Base-by-base conservation (phyloP, 2,329 filamentous ascomycete species). In the Dendrostoma leiphaemia region DNA sequence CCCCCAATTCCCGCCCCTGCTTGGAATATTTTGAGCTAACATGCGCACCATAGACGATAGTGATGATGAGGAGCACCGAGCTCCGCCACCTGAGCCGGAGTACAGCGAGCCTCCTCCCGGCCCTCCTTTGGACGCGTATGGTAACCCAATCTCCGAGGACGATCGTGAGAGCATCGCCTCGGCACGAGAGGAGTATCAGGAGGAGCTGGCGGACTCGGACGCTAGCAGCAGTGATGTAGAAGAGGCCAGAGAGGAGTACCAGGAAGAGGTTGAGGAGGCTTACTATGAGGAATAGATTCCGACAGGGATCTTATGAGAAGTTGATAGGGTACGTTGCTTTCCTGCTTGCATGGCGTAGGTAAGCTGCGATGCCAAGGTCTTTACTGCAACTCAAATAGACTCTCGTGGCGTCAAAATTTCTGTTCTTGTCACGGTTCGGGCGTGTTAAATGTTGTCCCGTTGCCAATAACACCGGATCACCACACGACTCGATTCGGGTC, bases 161-260 rank as follows among this genome's bases (percentile, higher is more conserved):
- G 75, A 77, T 52, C 67, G 71, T 13, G 72, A 75, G 60, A 67
- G 69, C 1, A 71, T 70, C 52, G 69, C 65, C 61, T 75, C 71
- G 56, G 79, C 68, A 50, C 70, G 65, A 54, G 75, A 64, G 59
- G 70, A 70, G 45, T 75, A 74, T 48, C 74, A 79, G 60, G 74
- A 76, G 59, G 72, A 74, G 3, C 65, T 72, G 10, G 68, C 66
- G 37, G 67, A 60, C 1, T 74, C 72, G 7, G 59, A 62, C 4
- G 71, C 56, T 64, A 71, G 4, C 72, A 83, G 64, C 75, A 76
- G 51, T 65, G 81, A 4, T 75, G 31, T 49, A 6, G 47, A 81
- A 57, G 80, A 84, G 64, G 77, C 77, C 1, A 60, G 77, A 51
- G 67, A 77, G 62, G 77, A 76, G 62, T 78, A 79, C 53, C 68